These are phyloP conservation scores for Yamadazyma scolyti DNA, from an alignment of 805 yeast genomes.

Conservation along the genomic window DNA sequence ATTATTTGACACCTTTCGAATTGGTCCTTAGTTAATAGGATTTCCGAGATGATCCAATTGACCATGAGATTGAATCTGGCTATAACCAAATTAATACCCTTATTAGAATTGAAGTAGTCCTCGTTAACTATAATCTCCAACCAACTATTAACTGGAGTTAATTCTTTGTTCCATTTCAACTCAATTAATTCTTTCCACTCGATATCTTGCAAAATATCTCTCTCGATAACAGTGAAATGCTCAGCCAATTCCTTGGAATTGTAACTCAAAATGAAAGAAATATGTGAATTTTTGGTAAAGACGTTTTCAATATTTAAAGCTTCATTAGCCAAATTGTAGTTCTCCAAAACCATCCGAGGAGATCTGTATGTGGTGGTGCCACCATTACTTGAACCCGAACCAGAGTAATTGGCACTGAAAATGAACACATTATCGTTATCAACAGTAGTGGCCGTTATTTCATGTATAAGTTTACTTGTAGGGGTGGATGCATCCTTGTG, in stretches of 20 bases:
- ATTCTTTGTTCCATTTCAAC: slow-evolving; percentile 63
- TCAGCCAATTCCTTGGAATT: slow-evolving; percentile 65
- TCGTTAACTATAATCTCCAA: slow-evolving; percentile 63
- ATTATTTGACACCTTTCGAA: slow-evolving; percentile 63
- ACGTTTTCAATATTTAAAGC: slow-evolving; percentile 36
- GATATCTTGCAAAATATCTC: slow-evolving; percentile 75
- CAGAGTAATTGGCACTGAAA: slow-evolving; percentile 10
- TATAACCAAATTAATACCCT: slow-evolving; percentile 81
- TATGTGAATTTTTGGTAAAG: slow-evolving; percentile 53
- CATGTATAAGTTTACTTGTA: background rate
- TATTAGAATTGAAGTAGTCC: slow-evolving; percentile 37
- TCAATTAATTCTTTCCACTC: slow-evolving; percentile 91
- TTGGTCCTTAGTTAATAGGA: slow-evolving; percentile 61
- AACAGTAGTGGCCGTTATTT: slow-evolving; percentile 1
- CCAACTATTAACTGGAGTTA: slow-evolving; percentile 80
- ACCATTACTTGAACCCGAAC: slow-evolving; percentile 2
- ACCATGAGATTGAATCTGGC: slow-evolving; percentile 85
- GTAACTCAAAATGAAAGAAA: slow-evolving; percentile 77
- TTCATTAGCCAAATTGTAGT: slow-evolving; percentile 26
- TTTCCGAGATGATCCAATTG: slow-evolving; percentile 89
- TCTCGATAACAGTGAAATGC: slow-evolving; percentile 83
- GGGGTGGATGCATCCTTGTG: slow-evolving; percentile 2
- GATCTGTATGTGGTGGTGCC: slow-evolving; percentile 7
- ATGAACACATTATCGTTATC: slow-evolving; percentile 13
- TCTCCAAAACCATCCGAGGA: slow-evolving; percentile 33